Evolutionary conservation across 2,329 filamentous ascomycete genomes (phyloP).

Genomic region (Aureobasidium sp.): DNA sequence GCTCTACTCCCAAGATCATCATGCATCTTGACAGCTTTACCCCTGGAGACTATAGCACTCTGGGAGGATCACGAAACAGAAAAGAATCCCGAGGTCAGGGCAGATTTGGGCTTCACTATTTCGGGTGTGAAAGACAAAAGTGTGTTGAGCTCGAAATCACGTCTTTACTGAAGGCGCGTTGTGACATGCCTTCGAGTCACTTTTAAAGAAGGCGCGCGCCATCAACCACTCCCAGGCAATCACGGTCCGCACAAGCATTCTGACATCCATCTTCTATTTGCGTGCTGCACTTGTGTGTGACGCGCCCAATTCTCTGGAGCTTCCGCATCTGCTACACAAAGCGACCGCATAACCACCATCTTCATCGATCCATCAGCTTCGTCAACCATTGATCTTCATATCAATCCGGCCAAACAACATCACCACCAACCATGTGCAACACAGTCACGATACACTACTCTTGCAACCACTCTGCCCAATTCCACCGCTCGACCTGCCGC

Average conservation of each 20-base stretch:
- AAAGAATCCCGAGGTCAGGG: background rate
- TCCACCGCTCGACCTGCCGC: conserved; percentile 9
- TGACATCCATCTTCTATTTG: background rate
- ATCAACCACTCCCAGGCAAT: background rate
- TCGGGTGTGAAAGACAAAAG: background rate
- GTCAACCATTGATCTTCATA: background rate
- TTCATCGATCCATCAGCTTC: background rate
- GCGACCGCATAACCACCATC: background rate
- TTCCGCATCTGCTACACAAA: background rate
- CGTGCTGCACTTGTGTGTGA: background rate
- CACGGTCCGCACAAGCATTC: background rate
- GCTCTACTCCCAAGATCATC: background rate
- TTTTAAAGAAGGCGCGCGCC: background rate
- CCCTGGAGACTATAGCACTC: background rate
- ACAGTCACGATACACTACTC: conserved; percentile 1
- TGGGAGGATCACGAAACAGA: background rate
- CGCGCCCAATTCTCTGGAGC: background rate
- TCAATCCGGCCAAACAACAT: background rate
- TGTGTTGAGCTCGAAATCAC: background rate
- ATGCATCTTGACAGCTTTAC: background rate
- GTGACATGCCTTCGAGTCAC: background rate
- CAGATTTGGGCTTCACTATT: background rate
- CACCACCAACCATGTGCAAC: background rate
- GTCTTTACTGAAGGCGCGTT: background rate
- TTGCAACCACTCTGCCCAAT: conserved; percentile 1